Evolutionary conservation across 176 grass and related monocot species (phyloP).

Genomic region (Phoenix roebelenii): DNA sequence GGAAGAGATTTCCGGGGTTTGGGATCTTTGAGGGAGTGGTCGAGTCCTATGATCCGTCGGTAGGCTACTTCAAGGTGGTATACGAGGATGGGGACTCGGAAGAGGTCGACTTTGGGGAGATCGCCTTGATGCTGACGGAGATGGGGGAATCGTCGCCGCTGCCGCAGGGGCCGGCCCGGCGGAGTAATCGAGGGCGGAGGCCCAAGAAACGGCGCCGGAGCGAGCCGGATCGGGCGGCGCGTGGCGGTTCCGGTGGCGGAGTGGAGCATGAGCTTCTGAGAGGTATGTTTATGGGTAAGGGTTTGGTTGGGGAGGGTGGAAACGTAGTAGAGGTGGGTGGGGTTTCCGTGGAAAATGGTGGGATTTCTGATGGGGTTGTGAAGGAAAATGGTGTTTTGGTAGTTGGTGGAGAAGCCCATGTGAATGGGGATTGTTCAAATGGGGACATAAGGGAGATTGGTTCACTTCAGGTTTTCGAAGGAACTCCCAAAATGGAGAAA

Average conservation of each 20-base stretch:
- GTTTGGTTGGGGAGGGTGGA: background rate
- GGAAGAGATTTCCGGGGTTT: constrained; percentile 65
- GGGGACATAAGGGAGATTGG: background rate
- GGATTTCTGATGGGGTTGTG: background rate
- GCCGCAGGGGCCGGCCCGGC: constrained; percentile 1
- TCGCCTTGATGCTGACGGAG: constrained; percentile 55
- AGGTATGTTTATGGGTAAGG: constrained; percentile 11
- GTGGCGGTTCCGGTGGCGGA: constrained; percentile 7
- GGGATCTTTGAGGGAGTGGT: constrained; percentile 50
- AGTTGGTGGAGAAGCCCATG: background rate
- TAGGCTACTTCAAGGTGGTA: constrained; percentile 69
- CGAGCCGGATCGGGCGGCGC: constrained; percentile 13
- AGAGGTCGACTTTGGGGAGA: constrained; percentile 70
- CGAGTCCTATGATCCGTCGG: constrained; percentile 58
- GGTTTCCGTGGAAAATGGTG: background rate
- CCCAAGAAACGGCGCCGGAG: constrained; percentile 44
- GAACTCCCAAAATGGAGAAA: background rate
- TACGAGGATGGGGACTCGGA: constrained; percentile 89
- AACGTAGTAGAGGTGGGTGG: constrained; percentile 12
- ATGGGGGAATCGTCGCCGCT: constrained; percentile 16
- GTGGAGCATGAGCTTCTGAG: constrained; percentile 2
- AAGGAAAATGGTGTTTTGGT: background rate
- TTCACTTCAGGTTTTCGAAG: background rate
- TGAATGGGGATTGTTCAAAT: background rate
- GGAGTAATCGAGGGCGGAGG: constrained; percentile 5